Conservation (phyloP, 768 basidiomycete species). For the Termitomyces sp. region DNA sequence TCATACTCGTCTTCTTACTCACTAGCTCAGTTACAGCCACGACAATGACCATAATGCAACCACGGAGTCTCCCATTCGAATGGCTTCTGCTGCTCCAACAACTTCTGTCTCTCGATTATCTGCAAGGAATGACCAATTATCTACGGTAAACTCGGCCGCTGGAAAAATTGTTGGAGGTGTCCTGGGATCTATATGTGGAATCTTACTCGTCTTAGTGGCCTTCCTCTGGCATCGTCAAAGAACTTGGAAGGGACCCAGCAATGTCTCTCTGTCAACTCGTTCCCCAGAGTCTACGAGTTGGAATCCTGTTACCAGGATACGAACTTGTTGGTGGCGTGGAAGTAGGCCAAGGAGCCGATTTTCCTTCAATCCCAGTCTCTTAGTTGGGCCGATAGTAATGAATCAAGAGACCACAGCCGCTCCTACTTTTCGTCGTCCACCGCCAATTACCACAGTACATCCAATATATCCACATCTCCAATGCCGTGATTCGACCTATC, state of each 20-base stretch:
- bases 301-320: not conserved
- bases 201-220: slow-evolving; percentile 18
- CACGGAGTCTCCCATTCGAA: not conserved
- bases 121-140: not conserved
- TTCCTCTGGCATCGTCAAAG: slow-evolving; percentile 18
- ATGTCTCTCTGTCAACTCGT: not conserved
- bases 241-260: slow-evolving; percentile 5
- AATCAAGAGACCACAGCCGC: not conserved
- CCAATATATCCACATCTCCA: slow-evolving; percentile 10
- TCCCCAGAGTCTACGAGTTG: not conserved
- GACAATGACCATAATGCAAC: slow-evolving; percentile 2
- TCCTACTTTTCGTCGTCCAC: slow-evolving; percentile 6
- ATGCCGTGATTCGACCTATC: slow-evolving; percentile 6
- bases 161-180: slow-evolving; percentile 24
- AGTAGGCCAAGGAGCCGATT: slow-evolving; percentile 8
- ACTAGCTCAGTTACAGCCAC: slow-evolving; percentile 3
- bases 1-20: not conserved
- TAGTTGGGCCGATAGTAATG: slow-evolving; percentile 15
- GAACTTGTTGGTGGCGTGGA: slow-evolving; percentile 1
- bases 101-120: not conserved
- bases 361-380: slow-evolving; percentile 24
- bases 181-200: slow-evolving; percentile 18
- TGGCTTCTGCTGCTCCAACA: not conserved
- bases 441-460: slow-evolving; percentile 13
- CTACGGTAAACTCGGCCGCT: not conserved